Evolutionary conservation across 2,329 filamentous ascomycete genomes (phyloP), one percentile per base, ranked within the genome.

Genomic region (Albophoma yamanashiensis): DNA sequence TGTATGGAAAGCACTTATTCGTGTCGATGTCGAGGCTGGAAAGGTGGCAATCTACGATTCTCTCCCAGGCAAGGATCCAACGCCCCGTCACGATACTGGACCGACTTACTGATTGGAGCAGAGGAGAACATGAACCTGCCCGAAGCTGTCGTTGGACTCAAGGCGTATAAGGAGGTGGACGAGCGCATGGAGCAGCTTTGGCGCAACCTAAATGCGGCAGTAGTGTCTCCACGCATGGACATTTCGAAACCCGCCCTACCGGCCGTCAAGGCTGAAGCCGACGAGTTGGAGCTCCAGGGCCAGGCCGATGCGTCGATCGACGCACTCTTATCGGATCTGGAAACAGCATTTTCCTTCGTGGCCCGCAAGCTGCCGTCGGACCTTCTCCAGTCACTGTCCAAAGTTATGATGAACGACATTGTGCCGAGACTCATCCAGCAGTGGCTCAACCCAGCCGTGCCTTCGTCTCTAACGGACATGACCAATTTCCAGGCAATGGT

Each of bases 371-470:
- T 88, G 0, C 84, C 85, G 0, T 60, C 74, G 12, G 79, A 84
- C 38, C 75, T 88, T 7, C 71, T 86, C 1, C 75, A 78, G 55
- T 79, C 83, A 1, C 75, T 97, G 1, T 89, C 89, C 0, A 77
- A 81, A 15, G 81, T 84, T 11, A 83, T 97, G 70, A 83, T 96
- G 71, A 86, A 86, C 0, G 79, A 82, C 45, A 73, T 96, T 12
- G 81, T 87, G 11, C 80, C 84, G 7, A 83, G 84, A 27, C 79
- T 97, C 14, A 87, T 91, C 47, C 82, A 82, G 5, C 78, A 82
- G 5, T 96, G 91, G 88, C 80, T 99, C 9, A 84, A 89, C 39
- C 81, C 85, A 17, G 84, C 86, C 1, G 87, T 99, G 0, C 93
- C 94, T 1, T 78, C 87, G 1, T 87, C 89, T 0, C 77, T 96